Evolutionary conservation across 331 rosid genomes (phyloP).

Genomic region (Acacia concinna): DNA sequence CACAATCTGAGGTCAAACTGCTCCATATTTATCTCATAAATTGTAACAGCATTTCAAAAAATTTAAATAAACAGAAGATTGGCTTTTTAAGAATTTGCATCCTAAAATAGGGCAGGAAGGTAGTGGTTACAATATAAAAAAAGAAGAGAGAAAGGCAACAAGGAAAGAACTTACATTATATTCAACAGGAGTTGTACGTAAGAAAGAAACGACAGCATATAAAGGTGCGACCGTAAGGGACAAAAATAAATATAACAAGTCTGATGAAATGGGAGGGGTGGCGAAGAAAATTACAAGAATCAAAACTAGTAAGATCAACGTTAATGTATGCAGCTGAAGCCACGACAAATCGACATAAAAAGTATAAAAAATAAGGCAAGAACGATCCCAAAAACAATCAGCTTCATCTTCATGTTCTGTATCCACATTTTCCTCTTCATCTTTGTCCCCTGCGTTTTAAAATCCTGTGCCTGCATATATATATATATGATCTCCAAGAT

Average conservation of each 20-base stretch:
- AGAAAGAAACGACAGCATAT: neutral
- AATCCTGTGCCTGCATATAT: slow-evolving; percentile 79
- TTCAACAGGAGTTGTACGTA: neutral
- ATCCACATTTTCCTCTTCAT: slow-evolving; percentile 89
- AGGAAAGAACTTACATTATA: neutral
- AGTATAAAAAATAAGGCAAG: slow-evolving; percentile 57
- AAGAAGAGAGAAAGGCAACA: neutral
- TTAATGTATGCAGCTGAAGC: slow-evolving; percentile 51
- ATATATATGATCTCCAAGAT: neutral
- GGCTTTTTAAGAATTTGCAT: too few relatives aligned
- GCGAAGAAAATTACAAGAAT: neutral
- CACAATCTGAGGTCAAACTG: too few relatives aligned
- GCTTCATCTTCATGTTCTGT: slow-evolving; percentile 85
- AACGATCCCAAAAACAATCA: slow-evolving; percentile 63
- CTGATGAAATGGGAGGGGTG: neutral
- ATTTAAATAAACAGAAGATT: too few relatives aligned
- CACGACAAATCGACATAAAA: slow-evolving; percentile 66
- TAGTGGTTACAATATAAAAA: neutral
- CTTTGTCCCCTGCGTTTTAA: slow-evolving; percentile 69
- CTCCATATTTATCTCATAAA: too few relatives aligned
- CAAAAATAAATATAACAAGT: slow-evolving; percentile 1
- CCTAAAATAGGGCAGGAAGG: neutral
- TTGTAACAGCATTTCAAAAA: too few relatives aligned
- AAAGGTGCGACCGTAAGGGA: neutral
- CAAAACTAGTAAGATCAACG: neutral